Base-by-base conservation (phyloP, 148 eudicot species). In the Chenopodium formosanum region DNA sequence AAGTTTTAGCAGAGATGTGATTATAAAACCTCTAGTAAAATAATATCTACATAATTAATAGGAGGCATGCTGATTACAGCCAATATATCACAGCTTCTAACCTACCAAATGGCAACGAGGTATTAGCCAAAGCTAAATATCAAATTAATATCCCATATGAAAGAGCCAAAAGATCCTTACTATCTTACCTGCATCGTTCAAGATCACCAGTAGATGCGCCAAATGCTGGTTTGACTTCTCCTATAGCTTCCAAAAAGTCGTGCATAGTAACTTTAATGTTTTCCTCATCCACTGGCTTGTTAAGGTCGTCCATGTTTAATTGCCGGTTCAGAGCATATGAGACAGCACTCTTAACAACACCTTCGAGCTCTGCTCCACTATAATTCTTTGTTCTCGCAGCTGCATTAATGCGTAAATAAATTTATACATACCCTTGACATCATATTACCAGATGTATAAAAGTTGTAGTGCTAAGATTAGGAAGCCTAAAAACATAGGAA, bases 361-460 rank as follows among this genome's bases (percentile, higher is more conserved):
- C 99, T 90, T 97, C 99, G 85, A 97, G 99, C 84, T 97, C 99
- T 47, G 99, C 99, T 37, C 99, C 99, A 86, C 99, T 97, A 68
- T 92, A 97, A 86, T 97, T 97, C 90, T 94, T 97, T 83, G 99
- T 89, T 84, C 92, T 87, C 58, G 98, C 97, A 86, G 99, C 99
- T 92, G 84, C 83, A 89, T 75, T 74, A 75, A 46, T 7, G 64
- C 25, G 73, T 4, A 22, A 4, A 52, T 52, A 52, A 10, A 52
- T 52, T 52, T 52, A 52, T 52, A 52, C 3, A 52, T 52, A 10
- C 56, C 56, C 12, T 52, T 14, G 3, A 14, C 56, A 14, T 52
- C 56, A 52, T 52, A 52, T 52, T 52, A 40, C 16, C 56, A 52
- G 56, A 52, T 12, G 56, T 12, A 40, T 52, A 10, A 52, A 52